Evolutionary conservation across 768 basidiomycete genomes (phyloP), one percentile per base, ranked within the genome.

Genomic region (Sporobolomyces phaffii): DNA sequence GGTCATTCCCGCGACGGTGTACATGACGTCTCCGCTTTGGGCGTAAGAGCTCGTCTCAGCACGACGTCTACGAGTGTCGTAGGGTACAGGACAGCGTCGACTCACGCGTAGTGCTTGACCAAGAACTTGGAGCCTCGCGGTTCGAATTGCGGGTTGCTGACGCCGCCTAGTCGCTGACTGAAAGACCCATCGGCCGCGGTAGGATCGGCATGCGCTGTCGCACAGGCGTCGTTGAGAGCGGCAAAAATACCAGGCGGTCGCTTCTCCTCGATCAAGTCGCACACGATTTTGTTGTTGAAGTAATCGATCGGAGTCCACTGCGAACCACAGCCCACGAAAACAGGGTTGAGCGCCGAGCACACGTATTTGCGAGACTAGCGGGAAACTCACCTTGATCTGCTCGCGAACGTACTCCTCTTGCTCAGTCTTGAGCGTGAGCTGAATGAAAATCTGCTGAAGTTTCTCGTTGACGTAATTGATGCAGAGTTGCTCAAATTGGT

Each of bases 391-490:
- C 78, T 97, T 90, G 80, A 99, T 99, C 78, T 94, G 88, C 78
- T 99, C 96, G 62, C 90, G 84, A 33, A 97, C 91, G 75, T 99
- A 99, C 79, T 99, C 96, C 77, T 99, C 96, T 78, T 99, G 96
- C 76, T 99, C 96, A 22, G 94, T 92, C 82, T 99, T 99, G 76
- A 99, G 82, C 0, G 96, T 99, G 54, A 99, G 82, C 78, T 99
- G 93, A 75, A 99, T 99, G 80, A 99, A 99, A 75, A 98, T 99
- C 77, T 76, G 94, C 74, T 99, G 94, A 29, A 99, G 83, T 79
- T 99, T 99, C 80, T 99, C 96, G 82, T 99, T 99, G 80, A 98
- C 96, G 75, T 99, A 99, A 81, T 99, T 99, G 83, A 99, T 99
- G 81, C 96, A 99, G 24, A 99, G 85, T 78, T 99, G 92, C 76